Percentiles rank a stretch among this genome's conserved stretches.
These are phyloP conservation scores for Podospora anserina DNA, from an alignment of 495 filamentous ascomycete genomes.

Conservation along the genomic window DNA sequence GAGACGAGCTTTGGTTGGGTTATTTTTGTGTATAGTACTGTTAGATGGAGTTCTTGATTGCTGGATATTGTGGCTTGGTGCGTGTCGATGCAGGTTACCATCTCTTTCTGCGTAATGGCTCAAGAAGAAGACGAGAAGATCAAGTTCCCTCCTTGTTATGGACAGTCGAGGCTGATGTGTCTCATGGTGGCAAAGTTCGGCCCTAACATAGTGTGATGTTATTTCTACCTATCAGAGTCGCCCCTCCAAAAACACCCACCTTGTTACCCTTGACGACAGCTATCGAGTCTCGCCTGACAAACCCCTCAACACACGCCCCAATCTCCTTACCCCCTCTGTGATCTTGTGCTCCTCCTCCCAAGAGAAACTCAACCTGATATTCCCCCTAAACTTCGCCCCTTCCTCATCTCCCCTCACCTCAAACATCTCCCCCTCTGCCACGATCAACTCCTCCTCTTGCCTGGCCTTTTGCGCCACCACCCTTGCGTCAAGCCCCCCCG, in stretches of 20 bases:
- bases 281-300: conserved; percentile 8
- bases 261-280: background rate
- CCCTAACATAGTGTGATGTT: background rate
- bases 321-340: conserved; percentile 62
- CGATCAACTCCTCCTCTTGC: conserved; percentile 57
- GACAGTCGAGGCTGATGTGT: too few relatives aligned
- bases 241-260: background rate
- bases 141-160: background rate
- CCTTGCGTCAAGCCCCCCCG: conserved; percentile 42
- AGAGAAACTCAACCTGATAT: conserved; percentile 67
- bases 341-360: conserved; percentile 69
- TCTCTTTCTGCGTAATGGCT: background rate
- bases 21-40: background rate
- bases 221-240: background rate
- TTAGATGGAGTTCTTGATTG: background rate
- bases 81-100: background rate
- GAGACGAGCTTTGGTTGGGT: background rate
- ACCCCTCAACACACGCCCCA: conserved; percentile 48
- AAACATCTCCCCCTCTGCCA: conserved; percentile 65
- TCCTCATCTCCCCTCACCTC: conserved; percentile 58
- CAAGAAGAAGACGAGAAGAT: background rate
- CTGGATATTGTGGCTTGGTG: background rate
- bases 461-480: conserved; percentile 55
- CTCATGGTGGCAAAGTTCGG: background rate
- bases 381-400: conserved; percentile 47